Base-by-base conservation (phyloP, 2,329 filamentous ascomycete species). In the Colletotrichum sidae region DNA sequence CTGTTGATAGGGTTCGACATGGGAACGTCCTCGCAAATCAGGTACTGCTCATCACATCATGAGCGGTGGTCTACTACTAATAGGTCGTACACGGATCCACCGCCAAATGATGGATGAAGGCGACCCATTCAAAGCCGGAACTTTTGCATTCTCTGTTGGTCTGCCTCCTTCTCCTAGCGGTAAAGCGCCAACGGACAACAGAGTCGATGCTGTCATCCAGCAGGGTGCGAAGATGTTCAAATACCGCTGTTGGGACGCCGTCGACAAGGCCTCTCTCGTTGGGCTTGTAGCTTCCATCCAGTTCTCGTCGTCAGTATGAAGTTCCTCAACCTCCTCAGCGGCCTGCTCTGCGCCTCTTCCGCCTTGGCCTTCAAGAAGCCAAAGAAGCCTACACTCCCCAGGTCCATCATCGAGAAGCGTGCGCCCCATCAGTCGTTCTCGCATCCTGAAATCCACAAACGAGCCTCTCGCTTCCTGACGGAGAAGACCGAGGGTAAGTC, bases 401-500 rank as follows among this genome's bases (percentile, higher is more conserved):
- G 35, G 35, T 25, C 54, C 37, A 15, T 34, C n/a, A 15, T 56
- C 33, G 17, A 56, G 35, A 56, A 44, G 54, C 41, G 44, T 13
- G 17, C 38, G 15, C 35, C 44, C 15, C 37, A 49, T 9, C 15
- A 56, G 44, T 44, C 44, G 10, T 39, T 34, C 42, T 56, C 44
- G 12, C 41, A 39, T 11, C 44, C 67, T 44, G 33, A 68, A 67
- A 15, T 52, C 62, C 15, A 45, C 41, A 15, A 56, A 51, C 54
- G 44, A 25, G 44, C 44, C 6, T 34, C 17, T 38, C 66, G 38
- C 2, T 72, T 71, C 51, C 54, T 68, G 33, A 69, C 56, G 17
- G 57, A 70, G 10, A 59, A 57, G 49, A 71, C 70, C 13, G 49
- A 70, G 50, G 54, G 70, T 71, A 51, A 59, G 70, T 60, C 13